These are phyloP conservation scores for Papilionanthe hybrid DNA, from an alignment of 116 monocot genomes.

Conservation along the genomic window DNA sequence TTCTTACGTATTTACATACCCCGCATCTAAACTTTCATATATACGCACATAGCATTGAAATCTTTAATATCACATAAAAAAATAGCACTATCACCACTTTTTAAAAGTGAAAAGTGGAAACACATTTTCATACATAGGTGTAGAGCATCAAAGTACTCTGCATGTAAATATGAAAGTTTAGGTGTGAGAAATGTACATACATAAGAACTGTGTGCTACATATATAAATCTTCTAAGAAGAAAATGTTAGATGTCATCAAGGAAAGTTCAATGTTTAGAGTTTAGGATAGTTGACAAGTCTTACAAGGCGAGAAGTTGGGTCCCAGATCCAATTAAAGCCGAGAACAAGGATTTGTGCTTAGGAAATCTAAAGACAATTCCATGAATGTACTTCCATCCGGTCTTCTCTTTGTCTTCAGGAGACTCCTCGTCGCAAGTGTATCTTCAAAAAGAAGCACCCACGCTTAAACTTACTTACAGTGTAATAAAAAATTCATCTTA, in stretches of 20 bases:
- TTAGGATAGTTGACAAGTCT: slow-evolving; percentile 11
- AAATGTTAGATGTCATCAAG: not conserved
- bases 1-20: too few species aligned
- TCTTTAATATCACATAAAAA: too few species aligned
- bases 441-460: slow-evolving; percentile 18
- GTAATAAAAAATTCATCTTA: not conserved
- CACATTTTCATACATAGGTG: too few species aligned
- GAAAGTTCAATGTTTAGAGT: not conserved
- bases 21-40: too few species aligned
- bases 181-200: too few species aligned
- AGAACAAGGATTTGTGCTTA: slow-evolving; percentile 56
- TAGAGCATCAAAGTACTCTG: too few species aligned
- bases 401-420: slow-evolving; percentile 67
- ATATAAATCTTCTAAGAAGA: too few species aligned
- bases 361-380: slow-evolving; percentile 79
- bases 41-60: too few species aligned
- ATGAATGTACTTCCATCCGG: slow-evolving; percentile 84
- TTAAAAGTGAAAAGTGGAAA: too few species aligned
- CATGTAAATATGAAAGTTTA: too few species aligned
- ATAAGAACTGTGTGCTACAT: too few species aligned
- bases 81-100: too few species aligned
- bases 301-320: slow-evolving; percentile 72
- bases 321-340: slow-evolving; percentile 73
- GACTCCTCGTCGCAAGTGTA: slow-evolving; percentile 67
- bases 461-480: not conserved